phyloP scores from a whole-genome alignment of 306 rosid genomes.

The Abrus pulchellus region DNA sequence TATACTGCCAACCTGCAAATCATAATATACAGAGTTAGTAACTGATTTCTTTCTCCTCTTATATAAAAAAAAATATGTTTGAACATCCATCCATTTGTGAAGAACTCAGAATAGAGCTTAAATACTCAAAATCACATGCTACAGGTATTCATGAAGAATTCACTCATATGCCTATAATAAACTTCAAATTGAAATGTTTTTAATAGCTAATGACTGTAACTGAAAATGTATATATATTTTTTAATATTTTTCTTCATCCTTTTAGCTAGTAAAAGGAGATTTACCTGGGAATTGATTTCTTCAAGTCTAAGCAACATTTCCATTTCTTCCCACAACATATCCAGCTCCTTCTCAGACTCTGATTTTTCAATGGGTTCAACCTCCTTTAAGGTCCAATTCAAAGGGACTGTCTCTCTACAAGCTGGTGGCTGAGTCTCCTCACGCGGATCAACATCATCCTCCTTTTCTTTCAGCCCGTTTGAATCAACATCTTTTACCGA shows the following conservation, averaged over 20 bases:
- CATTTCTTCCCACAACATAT: conserved; percentile 37
- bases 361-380: conserved; percentile 38
- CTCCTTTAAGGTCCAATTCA: neutral
- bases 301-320: neutral
- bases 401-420: neutral
- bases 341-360: conserved; percentile 33
- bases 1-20: conserved; percentile 44
- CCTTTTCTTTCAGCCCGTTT: neutral
- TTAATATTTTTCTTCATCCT: neutral
- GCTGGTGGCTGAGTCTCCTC: neutral
- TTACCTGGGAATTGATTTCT: conserved; percentile 40
- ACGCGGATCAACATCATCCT: conserved; percentile 17
- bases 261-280: neutral
- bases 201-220: neutral
- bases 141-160: neutral
- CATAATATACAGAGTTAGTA: conserved; percentile 7
- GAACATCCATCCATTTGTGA: neutral
- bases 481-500: neutral
- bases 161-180: neutral
- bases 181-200: neutral
- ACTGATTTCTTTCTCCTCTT: neutral
- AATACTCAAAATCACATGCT: neutral
- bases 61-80: neutral
- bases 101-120: conserved; percentile 8
- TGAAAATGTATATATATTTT: neutral